Base-by-base conservation (phyloP, 305 asterid species). In the Fraxinus angustifolia region DNA sequence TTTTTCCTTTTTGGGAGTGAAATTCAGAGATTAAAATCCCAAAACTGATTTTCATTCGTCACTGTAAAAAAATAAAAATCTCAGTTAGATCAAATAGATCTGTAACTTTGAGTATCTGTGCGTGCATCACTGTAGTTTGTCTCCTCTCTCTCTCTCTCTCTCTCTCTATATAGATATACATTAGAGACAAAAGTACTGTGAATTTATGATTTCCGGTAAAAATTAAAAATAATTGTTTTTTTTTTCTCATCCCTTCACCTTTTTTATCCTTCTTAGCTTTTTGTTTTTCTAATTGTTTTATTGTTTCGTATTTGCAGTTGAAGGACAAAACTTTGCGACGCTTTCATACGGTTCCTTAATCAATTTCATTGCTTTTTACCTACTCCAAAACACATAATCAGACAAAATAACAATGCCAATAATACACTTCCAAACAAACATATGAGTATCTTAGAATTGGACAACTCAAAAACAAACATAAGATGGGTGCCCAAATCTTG, bases 31-130 rank as follows among this genome's bases (percentile, higher is more conserved):
- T 80, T 80, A 83, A 86, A 88, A 60, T 65, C 60, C 67, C 83
- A 79, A 84, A 88, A 83, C 73, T 56, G 84, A 80, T 78, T 60
- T 83, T 81, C 85, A 78, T 81, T 81, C 83, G 78, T 87, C 72
- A 74, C 76, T 78, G 88, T 83, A 83, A 79, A 79, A 80, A 45
- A 60, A 36, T 26, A 21, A 50, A 62, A 50, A 28, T 35, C 45
- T 8, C 35, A 62, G 68, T 77, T 77, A 12, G 42, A 76, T 58
- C 72, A 45, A n/a, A 28, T 33, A 53, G 72, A 77, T 77, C 80
- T 77, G 80, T 53, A 70, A 65, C 14, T 70, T 33, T 33, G 75
- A 14, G 75, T 14, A 35, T 70, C 42, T 1, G 17, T 70, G 23
- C n/a, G 21, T 70, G 10, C 42, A 14, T 16, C 75, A 31, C 12